Evolutionary conservation across 2,329 filamentous ascomycete genomes (phyloP).

Genomic region (Fusarium nelsonii): DNA sequence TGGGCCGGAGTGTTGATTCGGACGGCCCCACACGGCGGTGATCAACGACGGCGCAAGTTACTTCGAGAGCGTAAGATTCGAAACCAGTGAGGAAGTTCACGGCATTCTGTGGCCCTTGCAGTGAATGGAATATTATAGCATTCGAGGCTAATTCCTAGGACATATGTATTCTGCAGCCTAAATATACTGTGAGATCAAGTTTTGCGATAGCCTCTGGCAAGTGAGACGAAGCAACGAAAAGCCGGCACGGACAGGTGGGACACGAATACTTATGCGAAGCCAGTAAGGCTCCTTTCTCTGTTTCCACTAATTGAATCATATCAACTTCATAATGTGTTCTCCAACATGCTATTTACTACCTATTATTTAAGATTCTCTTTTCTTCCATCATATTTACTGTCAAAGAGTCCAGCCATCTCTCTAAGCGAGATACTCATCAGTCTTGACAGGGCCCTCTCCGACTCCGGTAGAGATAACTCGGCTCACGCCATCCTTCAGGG

Average conservation of each 20-base stretch:
- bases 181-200: too few relatives aligned
- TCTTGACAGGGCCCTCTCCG: conserved; percentile 87
- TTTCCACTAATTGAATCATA: not conserved
- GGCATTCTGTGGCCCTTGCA: too few relatives aligned
- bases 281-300: not conserved
- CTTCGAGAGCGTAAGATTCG: too few relatives aligned
- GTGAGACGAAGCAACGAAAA: not conserved
- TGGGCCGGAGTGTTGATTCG: not conserved
- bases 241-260: not conserved
- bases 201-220: not conserved
- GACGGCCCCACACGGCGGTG: conserved; percentile 21
- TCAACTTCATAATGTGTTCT: not conserved
- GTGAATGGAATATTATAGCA: too few relatives aligned
- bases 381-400: conserved; percentile 38
- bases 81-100: too few relatives aligned
- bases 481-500: conserved; percentile 83
- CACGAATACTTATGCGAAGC: not conserved
- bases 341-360: conserved; percentile 10
- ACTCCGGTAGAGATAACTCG: conserved; percentile 92
- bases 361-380: conserved; percentile 5
- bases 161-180: too few relatives aligned
- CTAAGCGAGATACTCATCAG: conserved; percentile 80
- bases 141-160: too few relatives aligned
- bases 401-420: conserved; percentile 69
- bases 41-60: not conserved